These are phyloP conservation scores for Trametopsis cervina DNA, from an alignment of 768 basidiomycete genomes.

Conservation along the genomic window DNA sequence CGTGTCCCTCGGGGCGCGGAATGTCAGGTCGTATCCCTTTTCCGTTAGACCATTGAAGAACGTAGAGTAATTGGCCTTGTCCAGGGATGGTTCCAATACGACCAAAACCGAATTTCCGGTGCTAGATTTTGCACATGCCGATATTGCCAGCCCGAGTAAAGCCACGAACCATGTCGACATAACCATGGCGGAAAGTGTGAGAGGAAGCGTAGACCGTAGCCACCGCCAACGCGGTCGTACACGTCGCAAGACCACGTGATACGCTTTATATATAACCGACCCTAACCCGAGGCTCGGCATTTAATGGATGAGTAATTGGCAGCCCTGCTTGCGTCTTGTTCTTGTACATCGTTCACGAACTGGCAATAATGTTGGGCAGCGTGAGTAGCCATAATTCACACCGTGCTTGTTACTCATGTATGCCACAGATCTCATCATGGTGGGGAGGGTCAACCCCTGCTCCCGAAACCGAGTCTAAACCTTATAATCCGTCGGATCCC, in stretches of 20 bases:
- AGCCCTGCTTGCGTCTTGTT: not conserved
- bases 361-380: constrained; percentile 9
- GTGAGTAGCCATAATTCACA: constrained; percentile 3
- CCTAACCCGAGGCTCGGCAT: constrained; percentile 2
- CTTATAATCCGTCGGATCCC: constrained; percentile 66
- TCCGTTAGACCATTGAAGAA: constrained; percentile 80
- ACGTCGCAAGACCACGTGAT: constrained; percentile 11
- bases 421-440: constrained; percentile 20
- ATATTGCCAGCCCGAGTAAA: constrained; percentile 22
- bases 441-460: constrained; percentile 15
- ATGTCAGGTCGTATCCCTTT: constrained; percentile 80
- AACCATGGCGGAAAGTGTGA: not conserved
- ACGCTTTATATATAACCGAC: constrained; percentile 5
- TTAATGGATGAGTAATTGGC: not conserved
- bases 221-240: not conserved
- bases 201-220: not conserved
- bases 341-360: not conserved
- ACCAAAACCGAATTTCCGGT: constrained; percentile 79
- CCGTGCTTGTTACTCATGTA: not conserved
- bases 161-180: constrained; percentile 12
- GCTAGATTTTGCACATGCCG: constrained; percentile 57
- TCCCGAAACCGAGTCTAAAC: constrained; percentile 16
- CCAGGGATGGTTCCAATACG: constrained; percentile 67
- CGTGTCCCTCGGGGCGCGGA: constrained; percentile 76
- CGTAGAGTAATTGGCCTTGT: constrained; percentile 63